Base-by-base conservation (phyloP, 306 rosid species). In the Vigna nakashimae region DNA sequence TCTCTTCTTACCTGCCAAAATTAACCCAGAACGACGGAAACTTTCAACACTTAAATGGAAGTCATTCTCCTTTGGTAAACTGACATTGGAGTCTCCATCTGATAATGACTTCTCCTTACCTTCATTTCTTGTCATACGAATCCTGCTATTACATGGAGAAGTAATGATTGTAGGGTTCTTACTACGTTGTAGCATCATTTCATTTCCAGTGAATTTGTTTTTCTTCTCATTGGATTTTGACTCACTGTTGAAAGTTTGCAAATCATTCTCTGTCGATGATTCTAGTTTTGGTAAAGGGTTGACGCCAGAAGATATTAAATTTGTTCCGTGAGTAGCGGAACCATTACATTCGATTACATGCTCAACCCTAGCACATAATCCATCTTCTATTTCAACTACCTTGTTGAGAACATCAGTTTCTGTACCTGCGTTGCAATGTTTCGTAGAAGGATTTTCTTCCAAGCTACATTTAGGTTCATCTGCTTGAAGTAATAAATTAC, bases 31-130 rank as follows among this genome's bases (percentile, higher is more conserved):
- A 82, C 90, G 87, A 28, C 81, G 80, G 81, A 90, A 83, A 83
- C 91, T 92, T 76, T 92, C 91, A 34, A 84, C 90, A 67, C 90
- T 89, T 82, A 81, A 88, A 17, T 71, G 82, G 79, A 76, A 82
- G 73, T 79, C 82, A 43, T 85, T 88, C 14, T 83, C 77, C 24
- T 85, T 81, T 42, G 88, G 69, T 53, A 65, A 80, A 78, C 81
- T 84, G 45, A 24, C 64, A 79, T 60, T 62, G 7, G 78, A 83
- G 80, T 86, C 68, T 55, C 71, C 84, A 65, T 83, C 84, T 51
- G 93, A 86, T 46, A 82, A 64, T 26, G 83, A 84, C 82, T 90
- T 85, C 40, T 87, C 89, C 84, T 90, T 88, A 58, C 86, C 93
- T 79, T 84, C 87, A 72, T 80, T 82, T 70, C 16, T 81, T 64